Evolutionary conservation across 2,329 filamentous ascomycete species (phyloP).

Genomic region (Xylaria sp.): DNA sequence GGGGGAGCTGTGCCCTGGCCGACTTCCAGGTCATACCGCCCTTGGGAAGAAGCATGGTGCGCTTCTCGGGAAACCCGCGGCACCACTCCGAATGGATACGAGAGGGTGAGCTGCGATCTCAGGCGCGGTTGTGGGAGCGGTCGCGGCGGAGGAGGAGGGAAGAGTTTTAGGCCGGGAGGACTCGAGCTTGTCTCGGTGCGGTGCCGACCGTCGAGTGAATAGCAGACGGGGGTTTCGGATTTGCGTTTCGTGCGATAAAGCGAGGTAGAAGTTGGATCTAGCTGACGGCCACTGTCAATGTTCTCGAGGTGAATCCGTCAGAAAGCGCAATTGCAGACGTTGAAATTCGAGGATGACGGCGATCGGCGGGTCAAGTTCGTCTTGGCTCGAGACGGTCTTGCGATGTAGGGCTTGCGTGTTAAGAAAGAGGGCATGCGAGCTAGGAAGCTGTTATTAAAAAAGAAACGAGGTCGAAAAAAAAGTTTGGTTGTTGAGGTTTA

Average conservation of each 20-base stretch:
- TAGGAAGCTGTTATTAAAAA: background rate
- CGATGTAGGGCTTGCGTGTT: conserved; percentile 1
- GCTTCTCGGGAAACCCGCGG: conserved; percentile 54
- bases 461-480: background rate
- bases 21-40: conserved; percentile 93
- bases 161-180: background rate
- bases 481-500: conserved; percentile 10
- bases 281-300: background rate
- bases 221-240: background rate
- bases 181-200: conserved; percentile 11
- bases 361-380: background rate
- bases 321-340: conserved; percentile 9
- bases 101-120: conserved; percentile 32
- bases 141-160: background rate
- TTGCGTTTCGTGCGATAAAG: conserved; percentile 13
- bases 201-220: background rate
- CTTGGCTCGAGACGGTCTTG: conserved; percentile 15
- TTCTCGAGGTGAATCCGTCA: conserved; percentile 19
- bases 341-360: conserved; percentile 7
- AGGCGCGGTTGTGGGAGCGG: conserved; percentile 15
- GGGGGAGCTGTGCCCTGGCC: conserved; percentile 80
- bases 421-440: conserved; percentile 4
- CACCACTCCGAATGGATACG: conserved; percentile 53
- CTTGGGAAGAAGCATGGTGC: conserved; percentile 87
- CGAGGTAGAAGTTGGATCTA: conserved; percentile 7